Base-by-base conservation (phyloP, 306 rosid genomes). In the Citrullus colocynthis region DNA sequence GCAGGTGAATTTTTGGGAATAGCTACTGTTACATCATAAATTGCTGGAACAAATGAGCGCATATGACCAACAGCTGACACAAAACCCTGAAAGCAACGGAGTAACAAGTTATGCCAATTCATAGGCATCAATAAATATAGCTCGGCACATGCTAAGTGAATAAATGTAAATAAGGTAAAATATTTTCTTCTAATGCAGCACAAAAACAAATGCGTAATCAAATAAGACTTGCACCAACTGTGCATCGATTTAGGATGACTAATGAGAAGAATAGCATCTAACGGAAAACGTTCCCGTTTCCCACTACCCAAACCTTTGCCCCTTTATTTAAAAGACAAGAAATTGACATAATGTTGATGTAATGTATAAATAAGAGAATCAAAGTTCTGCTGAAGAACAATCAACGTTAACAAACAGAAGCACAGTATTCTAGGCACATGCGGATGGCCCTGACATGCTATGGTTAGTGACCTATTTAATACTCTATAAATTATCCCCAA, bases 31-130 rank as follows among this genome's bases (percentile, higher is more conserved):
- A 88, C 76, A 83, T 93, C 97, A 83, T 93, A 93, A 42, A 93
- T 59, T 62, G 94, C 97, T 6, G 96, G 97, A 79, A 84, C 97
- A 90, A 93, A 93, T 70, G 97, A 84, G 64, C 93, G 93, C 94
- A 90, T 90, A 72, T 89, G 82, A 78, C 85, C 86, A 56, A 93
- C 96, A 39, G 94, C 90, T 41, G 96, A 76, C 83, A 93, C 97
- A 84, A 93, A 93, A 78, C 97, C 97, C 97, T 93, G 90, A 73
- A 49, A 73, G 45, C 77, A 51, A 17, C 15, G 18, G 3, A 30
- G 20, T 13, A 51, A 8, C 24, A 4, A 51, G 77, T 72, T 72
- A 15, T 49, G 44, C 44, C 10, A 45, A 73, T 16, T 73, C 30
- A 17, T 51, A 17, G 45, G 24, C 76, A 45, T 5, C 24, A 16